phyloP scores from a whole-genome alignment of 768 basidiomycete genomes.

The Suillus brevipes region DNA sequence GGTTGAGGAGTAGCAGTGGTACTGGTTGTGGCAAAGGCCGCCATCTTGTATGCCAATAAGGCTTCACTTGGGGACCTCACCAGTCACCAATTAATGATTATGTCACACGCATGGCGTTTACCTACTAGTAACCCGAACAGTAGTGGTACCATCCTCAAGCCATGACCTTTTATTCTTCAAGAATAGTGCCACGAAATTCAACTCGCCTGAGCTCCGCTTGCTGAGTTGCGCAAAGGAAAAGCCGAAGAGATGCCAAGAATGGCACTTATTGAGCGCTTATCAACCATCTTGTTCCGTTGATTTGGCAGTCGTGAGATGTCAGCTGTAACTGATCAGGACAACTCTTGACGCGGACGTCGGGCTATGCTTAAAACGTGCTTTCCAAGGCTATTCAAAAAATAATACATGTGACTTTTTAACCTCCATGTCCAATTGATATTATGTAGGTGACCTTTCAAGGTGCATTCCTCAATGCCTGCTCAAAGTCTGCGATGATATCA shows the following conservation, averaged over 20 bases:
- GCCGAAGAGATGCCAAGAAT: background rate
- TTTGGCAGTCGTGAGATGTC: background rate
- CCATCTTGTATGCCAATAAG: background rate
- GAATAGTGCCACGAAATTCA: background rate
- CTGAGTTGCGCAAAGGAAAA: background rate
- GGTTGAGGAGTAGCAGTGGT: background rate
- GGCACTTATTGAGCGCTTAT: background rate
- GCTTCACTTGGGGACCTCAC: constrained; percentile 3
- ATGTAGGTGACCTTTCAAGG: constrained; percentile 7
- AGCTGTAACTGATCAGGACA: background rate
- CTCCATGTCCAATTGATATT: background rate
- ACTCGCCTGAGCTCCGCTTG: background rate
- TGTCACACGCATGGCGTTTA: background rate
- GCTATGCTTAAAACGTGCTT: background rate
- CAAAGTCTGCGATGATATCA: constrained; percentile 51
- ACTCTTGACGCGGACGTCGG: background rate
- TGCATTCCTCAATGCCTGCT: constrained; percentile 35
- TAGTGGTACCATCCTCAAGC: background rate
- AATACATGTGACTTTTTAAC: background rate
- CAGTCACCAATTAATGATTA: constrained; percentile 1
- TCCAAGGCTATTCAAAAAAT: background rate
- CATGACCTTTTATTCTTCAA: background rate
- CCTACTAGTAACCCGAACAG: background rate
- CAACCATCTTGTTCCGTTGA: background rate
- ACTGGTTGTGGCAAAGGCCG: background rate